These are phyloP conservation scores for Aspergillus egyptiacus DNA, from an alignment of 495 filamentous ascomycete genomes.

Conservation along the genomic window DNA sequence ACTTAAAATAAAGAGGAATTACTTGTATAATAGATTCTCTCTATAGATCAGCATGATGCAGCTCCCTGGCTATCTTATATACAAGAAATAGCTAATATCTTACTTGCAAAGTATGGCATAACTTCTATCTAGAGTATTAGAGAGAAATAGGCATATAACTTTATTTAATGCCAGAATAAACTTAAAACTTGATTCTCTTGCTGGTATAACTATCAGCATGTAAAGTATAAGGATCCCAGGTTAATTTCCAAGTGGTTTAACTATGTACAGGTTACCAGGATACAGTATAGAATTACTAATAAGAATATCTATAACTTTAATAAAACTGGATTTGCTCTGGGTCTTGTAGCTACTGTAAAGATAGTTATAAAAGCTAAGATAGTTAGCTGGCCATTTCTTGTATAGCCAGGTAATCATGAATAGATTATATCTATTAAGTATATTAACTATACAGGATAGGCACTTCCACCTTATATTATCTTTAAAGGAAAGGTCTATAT, in stretches of 20 bases:
- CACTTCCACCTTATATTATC: no score
- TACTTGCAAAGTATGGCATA: not conserved
- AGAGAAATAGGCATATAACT: not conserved
- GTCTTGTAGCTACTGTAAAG: not conserved
- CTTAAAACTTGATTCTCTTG: not conserved
- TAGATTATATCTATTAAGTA: not conserved
- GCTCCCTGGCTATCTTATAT: not conserved
- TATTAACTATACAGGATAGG: not conserved
- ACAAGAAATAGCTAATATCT: not conserved
- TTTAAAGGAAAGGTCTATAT: no score
- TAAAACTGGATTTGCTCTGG: not conserved
- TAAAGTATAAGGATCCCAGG: not conserved
- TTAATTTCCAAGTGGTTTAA: not conserved
- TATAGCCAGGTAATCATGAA: not conserved
- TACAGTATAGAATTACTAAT: not conserved
- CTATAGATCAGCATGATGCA: not conserved
- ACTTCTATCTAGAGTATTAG: not conserved
- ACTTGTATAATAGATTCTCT: not conserved
- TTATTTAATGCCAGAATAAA: not conserved
- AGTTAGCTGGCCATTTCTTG: not conserved
- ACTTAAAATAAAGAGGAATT: not conserved
- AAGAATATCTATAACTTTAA: slow-evolving; percentile 1
- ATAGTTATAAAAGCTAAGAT: not conserved
- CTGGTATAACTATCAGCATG: not conserved
- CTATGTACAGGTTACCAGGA: not conserved